phyloP scores from a whole-genome alignment of 176 grass and related monocot genomes.

The Poa pratensis region DNA sequence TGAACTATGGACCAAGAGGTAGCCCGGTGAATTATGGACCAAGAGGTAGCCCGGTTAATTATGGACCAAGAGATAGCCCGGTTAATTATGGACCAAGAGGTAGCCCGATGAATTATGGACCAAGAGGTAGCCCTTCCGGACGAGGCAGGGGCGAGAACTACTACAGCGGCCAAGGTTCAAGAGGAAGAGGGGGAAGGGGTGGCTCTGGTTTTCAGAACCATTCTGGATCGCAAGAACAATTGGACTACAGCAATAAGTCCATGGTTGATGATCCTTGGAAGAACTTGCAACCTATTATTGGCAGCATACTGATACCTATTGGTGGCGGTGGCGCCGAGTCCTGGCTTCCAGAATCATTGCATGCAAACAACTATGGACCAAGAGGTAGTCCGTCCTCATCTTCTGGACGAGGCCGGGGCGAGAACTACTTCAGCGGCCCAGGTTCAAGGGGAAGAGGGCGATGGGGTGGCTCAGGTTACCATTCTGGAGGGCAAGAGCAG shows the following conservation, averaged over 20 bases:
- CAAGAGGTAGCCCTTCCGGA: constrained; percentile 38
- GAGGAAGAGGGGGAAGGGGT: constrained; percentile 46
- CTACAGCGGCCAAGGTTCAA: constrained; percentile 35
- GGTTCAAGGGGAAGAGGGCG: constrained; percentile 44
- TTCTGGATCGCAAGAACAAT: constrained; percentile 34
- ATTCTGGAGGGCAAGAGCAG: constrained; percentile 33
- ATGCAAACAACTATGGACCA: constrained; percentile 20
- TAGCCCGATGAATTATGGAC: constrained; percentile 31
- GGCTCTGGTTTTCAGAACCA: constrained; percentile 29
- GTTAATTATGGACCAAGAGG: constrained; percentile 48
- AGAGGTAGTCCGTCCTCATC: constrained; percentile 37
- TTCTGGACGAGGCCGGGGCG: constrained; percentile 42
- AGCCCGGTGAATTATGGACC: constrained; percentile 45
- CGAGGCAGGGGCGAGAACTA: constrained; percentile 46
- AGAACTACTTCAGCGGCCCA: constrained; percentile 35
- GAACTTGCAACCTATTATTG: constrained; percentile 50
- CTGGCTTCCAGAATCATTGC: constrained; percentile 49
- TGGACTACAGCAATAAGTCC: constrained; percentile 21
- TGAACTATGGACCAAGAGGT: constrained; percentile 47
- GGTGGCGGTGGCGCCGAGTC: neutral
- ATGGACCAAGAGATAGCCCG: constrained; percentile 37
- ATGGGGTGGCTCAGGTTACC: constrained; percentile 32
- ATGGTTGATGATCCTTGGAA: constrained; percentile 63
- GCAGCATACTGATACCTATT: constrained; percentile 51
- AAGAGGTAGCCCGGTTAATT: constrained; percentile 36